Conservation (phyloP, 1,284 basidiomycete genomes). For the Neotropicomus parvogracilis region DNA sequence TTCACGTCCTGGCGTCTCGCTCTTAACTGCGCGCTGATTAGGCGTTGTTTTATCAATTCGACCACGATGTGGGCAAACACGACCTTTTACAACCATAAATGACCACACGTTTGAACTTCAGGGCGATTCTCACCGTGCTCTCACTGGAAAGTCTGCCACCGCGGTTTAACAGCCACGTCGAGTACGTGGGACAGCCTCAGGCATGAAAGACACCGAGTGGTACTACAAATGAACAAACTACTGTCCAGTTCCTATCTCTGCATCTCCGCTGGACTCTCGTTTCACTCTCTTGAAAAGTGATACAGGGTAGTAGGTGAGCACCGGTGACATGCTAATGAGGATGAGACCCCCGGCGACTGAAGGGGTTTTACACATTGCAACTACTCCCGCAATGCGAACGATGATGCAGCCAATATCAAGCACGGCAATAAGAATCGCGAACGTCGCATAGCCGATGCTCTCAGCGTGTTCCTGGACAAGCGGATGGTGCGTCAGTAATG, state of each 20-base stretch:
- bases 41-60: too few species aligned
- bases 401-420: conserved; percentile 23
- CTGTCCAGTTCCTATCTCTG: conserved; percentile 5
- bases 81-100: too few species aligned
- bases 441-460: conserved; percentile 13
- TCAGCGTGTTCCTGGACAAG: conserved; percentile 15
- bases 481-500: not conserved
- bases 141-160: too few species aligned
- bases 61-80: too few species aligned
- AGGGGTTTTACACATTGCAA: conserved; percentile 15
- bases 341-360: conserved; percentile 16
- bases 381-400: conserved; percentile 17
- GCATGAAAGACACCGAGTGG: too few species aligned
- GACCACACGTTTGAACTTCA: too few species aligned
- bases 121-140: too few species aligned
- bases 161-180: not conserved
- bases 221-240: too few species aligned
- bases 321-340: conserved; percentile 17
- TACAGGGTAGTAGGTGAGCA: conserved; percentile 6
- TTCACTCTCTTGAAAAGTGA: not conserved
- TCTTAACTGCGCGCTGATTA: too few species aligned
- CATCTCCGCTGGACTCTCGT: not conserved
- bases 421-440: conserved; percentile 19
- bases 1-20: too few species aligned
- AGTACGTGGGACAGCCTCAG: too few species aligned